phyloP scores from a whole-genome alignment of 371 early-diverging fungal genomes.

The Lichtheimia ornata region DNA sequence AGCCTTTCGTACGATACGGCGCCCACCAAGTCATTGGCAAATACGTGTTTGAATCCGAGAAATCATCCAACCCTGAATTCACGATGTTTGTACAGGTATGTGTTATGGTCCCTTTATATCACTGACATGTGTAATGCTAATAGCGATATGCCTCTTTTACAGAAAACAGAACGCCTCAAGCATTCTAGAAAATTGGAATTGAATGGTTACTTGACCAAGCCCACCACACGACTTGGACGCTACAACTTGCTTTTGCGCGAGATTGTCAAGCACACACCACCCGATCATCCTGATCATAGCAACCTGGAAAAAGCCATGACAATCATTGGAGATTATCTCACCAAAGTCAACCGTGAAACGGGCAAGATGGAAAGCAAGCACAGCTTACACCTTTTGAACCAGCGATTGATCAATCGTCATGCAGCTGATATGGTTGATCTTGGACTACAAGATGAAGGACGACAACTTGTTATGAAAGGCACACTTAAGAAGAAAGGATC shows the following conservation, averaged over 20 bases:
- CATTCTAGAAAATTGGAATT: conserved; percentile 80
- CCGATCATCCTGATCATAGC: conserved; percentile 74
- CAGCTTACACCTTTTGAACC: conserved; percentile 14
- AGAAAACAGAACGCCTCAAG: conserved; percentile 74
- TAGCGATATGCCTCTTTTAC: not conserved
- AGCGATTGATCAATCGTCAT: conserved; percentile 4
- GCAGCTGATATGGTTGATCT: conserved; percentile 39
- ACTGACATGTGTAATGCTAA: too few relatives aligned
- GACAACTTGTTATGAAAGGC: conserved; percentile 81
- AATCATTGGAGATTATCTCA: conserved; percentile 72
- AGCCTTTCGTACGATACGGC: conserved; percentile 87
- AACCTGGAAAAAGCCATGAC: conserved; percentile 64
- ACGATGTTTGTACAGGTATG: conserved; percentile 74
- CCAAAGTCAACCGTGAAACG: conserved; percentile 75
- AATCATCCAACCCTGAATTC: conserved; percentile 66
- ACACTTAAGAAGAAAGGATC: conserved; percentile 69
- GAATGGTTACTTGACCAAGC: conserved; percentile 79
- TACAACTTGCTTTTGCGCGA: conserved; percentile 84
- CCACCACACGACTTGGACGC: conserved; percentile 85
- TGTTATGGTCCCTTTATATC: too few relatives aligned
- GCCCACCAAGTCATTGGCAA: conserved; percentile 86
- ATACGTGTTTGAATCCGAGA: conserved; percentile 80
- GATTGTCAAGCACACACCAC: conserved; percentile 78
- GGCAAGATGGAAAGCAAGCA: conserved; percentile 78
- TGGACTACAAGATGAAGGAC: conserved; percentile 55